A percentile compares a stretch with the other conserved stretches of the same genome.
These are phyloP conservation scores for Heliosperma pusillum DNA, from an alignment of 148 eudicot genomes.

Conservation along the genomic window DNA sequence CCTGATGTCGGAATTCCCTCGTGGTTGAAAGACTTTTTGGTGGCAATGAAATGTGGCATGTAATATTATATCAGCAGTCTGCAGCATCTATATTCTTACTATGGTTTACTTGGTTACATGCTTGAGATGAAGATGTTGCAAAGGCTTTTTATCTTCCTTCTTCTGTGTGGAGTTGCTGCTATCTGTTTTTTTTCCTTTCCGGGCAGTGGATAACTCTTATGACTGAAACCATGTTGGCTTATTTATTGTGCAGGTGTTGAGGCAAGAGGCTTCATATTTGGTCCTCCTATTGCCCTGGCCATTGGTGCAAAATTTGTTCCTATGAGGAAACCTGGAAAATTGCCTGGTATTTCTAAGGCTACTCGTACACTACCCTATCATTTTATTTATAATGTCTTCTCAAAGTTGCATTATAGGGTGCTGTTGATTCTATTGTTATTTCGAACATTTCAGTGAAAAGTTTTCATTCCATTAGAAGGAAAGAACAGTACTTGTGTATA, in stretches of 20 bases:
- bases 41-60: not conserved
- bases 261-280: constrained; percentile 97
- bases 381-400: not conserved
- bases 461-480: not conserved
- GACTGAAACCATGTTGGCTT: not conserved
- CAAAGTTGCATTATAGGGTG: not conserved
- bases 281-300: constrained; percentile 96
- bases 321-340: constrained; percentile 83
- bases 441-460: not conserved
- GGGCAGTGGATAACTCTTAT: not conserved
- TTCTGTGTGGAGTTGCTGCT: not conserved
- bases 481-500: not conserved
- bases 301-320: constrained; percentile 98
- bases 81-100: not conserved
- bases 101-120: not conserved
- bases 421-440: not conserved
- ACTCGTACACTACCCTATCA: not conserved
- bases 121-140: not conserved
- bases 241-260: constrained; percentile 65
- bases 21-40: not conserved
- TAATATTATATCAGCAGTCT: not conserved
- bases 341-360: constrained; percentile 55
- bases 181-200: not conserved
- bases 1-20: not conserved
- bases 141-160: not conserved